These are phyloP conservation scores for Globisporangium mamillatum DNA, from an alignment of 352 stramenopile genomes.

Conservation along the genomic window DNA sequence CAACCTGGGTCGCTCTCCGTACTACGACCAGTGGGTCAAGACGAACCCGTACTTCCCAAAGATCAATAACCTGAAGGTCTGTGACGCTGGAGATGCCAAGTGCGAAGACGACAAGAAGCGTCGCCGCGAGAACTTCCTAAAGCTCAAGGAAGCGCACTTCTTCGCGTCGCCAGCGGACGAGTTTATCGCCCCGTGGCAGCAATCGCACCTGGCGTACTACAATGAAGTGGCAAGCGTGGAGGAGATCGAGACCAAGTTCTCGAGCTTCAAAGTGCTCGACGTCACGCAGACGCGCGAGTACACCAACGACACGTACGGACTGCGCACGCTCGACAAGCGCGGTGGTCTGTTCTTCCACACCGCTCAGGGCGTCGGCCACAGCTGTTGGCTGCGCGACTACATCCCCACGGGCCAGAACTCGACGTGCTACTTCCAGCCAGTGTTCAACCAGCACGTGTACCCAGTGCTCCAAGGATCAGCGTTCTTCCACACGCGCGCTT, in stretches of 20 bases:
- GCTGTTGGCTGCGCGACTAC: slow-evolving; percentile 26
- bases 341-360: slow-evolving; percentile 22
- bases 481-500: too few relatives aligned
- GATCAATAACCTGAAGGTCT: slow-evolving; percentile 26
- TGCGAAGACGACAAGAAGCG: slow-evolving; percentile 20
- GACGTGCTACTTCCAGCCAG: too few relatives aligned
- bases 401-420: too few relatives aligned
- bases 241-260: slow-evolving; percentile 30
- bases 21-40: slow-evolving; percentile 16
- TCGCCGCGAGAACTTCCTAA: slow-evolving; percentile 34
- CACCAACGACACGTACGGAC: slow-evolving; percentile 24
- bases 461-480: too few relatives aligned
- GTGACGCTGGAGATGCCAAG: slow-evolving; percentile 5
- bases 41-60: slow-evolving; percentile 7
- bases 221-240: slow-evolving; percentile 24
- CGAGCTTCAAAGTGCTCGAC: slow-evolving; percentile 23
- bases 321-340: slow-evolving; percentile 24
- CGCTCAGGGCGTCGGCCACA: slow-evolving; percentile 13
- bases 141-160: slow-evolving; percentile 36
- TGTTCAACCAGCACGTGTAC: too few relatives aligned
- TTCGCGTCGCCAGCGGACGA: slow-evolving; percentile 54
- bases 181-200: slow-evolving; percentile 33
- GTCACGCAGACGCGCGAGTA: slow-evolving; percentile 26
- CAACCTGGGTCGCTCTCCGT: slow-evolving; percentile 27
- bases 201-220: slow-evolving; percentile 33